These are phyloP conservation scores for Porphyrellus cyaneotinctus DNA, from an alignment of 768 basidiomycete genomes.

Conservation along the genomic window DNA sequence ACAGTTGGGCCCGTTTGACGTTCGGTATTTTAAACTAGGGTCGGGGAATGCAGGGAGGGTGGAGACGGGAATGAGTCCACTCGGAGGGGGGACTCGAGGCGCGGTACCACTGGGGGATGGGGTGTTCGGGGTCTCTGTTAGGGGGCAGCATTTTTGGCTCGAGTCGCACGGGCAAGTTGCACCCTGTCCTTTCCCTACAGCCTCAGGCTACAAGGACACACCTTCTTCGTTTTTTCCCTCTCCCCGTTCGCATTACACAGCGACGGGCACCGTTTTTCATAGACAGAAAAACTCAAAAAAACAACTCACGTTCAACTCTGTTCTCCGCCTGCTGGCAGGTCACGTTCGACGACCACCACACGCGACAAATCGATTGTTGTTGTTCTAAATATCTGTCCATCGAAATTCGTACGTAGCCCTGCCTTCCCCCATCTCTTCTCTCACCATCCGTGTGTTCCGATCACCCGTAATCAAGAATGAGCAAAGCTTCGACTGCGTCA, in stretches of 20 bases:
- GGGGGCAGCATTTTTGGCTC: conserved; percentile 29
- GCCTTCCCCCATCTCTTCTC: neutral
- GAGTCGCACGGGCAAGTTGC: conserved; percentile 31
- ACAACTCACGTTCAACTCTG: conserved; percentile 44
- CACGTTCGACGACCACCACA: conserved; percentile 80
- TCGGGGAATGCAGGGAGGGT: neutral
- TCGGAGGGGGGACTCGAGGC: neutral
- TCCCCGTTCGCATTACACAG: conserved; percentile 35
- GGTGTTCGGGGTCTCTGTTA: conserved; percentile 26
- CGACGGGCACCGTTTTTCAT: conserved; percentile 36
- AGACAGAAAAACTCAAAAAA: conserved; percentile 35
- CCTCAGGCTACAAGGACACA: conserved; percentile 36
- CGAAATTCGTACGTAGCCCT: conserved; percentile 40
- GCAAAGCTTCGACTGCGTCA: conserved; percentile 80
- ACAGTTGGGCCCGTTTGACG: neutral
- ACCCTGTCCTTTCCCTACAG: conserved; percentile 37
- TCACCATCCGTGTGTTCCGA: conserved; percentile 1
- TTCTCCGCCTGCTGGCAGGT: conserved; percentile 89
- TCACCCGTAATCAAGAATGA: conserved; percentile 63
- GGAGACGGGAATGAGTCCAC: conserved; percentile 1
- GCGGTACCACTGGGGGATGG: conserved; percentile 15
- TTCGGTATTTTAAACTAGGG: neutral
- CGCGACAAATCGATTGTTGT: conserved; percentile 53
- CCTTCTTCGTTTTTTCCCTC: conserved; percentile 5
- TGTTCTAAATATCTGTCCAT: conserved; percentile 43